Percentiles rank a stretch among this genome's conserved stretches.
phyloP scores from a whole-genome alignment of 805 yeast genomes.

The Wickerhamiella alocasiicola region DNA sequence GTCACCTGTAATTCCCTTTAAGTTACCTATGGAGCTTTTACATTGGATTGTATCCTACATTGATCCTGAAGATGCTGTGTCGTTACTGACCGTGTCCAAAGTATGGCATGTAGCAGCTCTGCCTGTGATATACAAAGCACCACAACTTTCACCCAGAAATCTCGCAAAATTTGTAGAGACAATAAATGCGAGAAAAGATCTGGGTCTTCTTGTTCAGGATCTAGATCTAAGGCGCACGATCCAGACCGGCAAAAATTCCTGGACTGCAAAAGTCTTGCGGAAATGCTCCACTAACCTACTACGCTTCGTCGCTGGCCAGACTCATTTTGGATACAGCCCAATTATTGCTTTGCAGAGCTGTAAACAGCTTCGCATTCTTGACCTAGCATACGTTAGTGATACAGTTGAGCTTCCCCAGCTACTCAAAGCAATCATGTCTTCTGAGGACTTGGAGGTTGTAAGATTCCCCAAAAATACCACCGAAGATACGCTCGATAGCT shows the following conservation, averaged over 20 bases:
- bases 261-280: slow-evolving; percentile 67
- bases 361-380: slow-evolving; percentile 47
- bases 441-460: slow-evolving; percentile 53
- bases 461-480: slow-evolving; percentile 85
- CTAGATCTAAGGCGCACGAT: slow-evolving; percentile 69
- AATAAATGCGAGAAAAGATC: slow-evolving; percentile 31
- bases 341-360: slow-evolving; percentile 70
- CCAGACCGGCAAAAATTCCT: slow-evolving; percentile 87
- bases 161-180: slow-evolving; percentile 63
- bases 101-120: slow-evolving; percentile 47
- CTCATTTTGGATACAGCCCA: slow-evolving; percentile 88
- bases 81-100: slow-evolving; percentile 46
- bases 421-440: slow-evolving; percentile 56
- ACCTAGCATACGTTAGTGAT: slow-evolving; percentile 78
- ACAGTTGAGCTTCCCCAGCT: slow-evolving; percentile 73
- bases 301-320: slow-evolving; percentile 79
- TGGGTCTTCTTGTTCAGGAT: slow-evolving; percentile 48
- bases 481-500: slow-evolving; percentile 39
- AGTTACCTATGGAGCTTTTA: slow-evolving; percentile 41
- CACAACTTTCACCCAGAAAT: slow-evolving; percentile 52
- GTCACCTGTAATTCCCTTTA: slow-evolving; percentile 16
- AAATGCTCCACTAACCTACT: slow-evolving; percentile 57
- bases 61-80: slow-evolving; percentile 27
- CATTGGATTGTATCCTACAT: slow-evolving; percentile 28
- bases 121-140: slow-evolving; percentile 54